phyloP scores from a whole-genome alignment of 2,329 filamentous ascomycete species.

The Aspergillus sp. region DNA sequence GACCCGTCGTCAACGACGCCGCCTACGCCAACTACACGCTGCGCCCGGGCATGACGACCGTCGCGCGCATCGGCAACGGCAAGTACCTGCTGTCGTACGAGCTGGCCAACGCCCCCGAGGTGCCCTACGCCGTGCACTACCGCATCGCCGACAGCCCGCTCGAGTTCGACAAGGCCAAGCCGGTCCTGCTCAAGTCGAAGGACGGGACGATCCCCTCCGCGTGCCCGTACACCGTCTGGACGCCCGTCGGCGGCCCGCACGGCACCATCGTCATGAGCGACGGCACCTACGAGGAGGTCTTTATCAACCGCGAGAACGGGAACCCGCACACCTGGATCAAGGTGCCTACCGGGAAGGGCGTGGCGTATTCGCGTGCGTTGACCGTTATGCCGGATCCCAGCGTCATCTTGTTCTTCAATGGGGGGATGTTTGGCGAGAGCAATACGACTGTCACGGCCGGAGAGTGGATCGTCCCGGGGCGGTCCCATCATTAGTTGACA shows the following conservation, averaged over 20 bases:
- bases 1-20: slow-evolving; percentile 58
- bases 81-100: slow-evolving; percentile 64
- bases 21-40: slow-evolving; percentile 56
- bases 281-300: slow-evolving; percentile 4
- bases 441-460: neutral
- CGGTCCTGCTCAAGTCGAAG: slow-evolving; percentile 27
- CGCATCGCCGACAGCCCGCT: slow-evolving; percentile 41
- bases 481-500: neutral
- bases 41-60: slow-evolving; percentile 65
- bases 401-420: neutral
- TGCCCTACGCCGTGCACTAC: slow-evolving; percentile 49
- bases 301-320: slow-evolving; percentile 9
- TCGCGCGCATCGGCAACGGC: slow-evolving; percentile 53
- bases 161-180: slow-evolving; percentile 34
- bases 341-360: neutral
- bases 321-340: neutral
- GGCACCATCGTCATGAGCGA: slow-evolving; percentile 9
- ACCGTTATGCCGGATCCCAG: slow-evolving; percentile 5
- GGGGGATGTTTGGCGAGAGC: neutral
- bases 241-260: neutral
- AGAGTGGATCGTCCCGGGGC: neutral
- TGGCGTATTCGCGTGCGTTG: slow-evolving; percentile 2
- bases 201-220: slow-evolving; percentile 4
- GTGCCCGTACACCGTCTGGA: slow-evolving; percentile 12
- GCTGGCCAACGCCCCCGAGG: slow-evolving; percentile 4